These are phyloP conservation scores for Trichocladium antarcticum DNA, from an alignment of 495 filamentous ascomycete genomes.

Conservation along the genomic window DNA sequence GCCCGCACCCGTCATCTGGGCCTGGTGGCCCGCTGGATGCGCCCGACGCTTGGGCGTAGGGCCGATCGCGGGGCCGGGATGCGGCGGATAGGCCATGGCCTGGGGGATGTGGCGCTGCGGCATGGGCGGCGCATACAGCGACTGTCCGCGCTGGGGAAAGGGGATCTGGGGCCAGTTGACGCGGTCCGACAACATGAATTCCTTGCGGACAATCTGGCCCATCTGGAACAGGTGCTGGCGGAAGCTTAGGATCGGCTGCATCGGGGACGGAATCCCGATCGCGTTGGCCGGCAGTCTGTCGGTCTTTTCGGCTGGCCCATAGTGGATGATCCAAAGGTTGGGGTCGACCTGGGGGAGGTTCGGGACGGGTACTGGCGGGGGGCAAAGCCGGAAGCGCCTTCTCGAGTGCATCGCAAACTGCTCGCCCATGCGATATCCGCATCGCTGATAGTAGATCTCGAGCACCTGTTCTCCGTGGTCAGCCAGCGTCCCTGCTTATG, in stretches of 20 bases:
- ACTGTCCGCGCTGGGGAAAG: conserved; percentile 45
- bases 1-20: conserved; percentile 20
- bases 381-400: conserved; percentile 71
- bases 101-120: conserved; percentile 35
- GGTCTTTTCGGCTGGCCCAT: conserved; percentile 57
- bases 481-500: conserved; percentile 1
- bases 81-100: conserved; percentile 43
- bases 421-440: conserved; percentile 64
- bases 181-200: conserved; percentile 86
- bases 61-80: conserved; percentile 27
- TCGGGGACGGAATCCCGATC: conserved; percentile 47
- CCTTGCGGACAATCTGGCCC: conserved; percentile 76
- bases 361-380: conserved; percentile 47
- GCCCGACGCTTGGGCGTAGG: conserved; percentile 38
- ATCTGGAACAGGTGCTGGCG: conserved; percentile 60
- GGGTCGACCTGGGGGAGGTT: conserved; percentile 59
- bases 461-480: conserved; percentile 36
- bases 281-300: conserved; percentile 57
- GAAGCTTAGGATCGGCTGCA: conserved; percentile 49
- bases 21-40: conserved; percentile 20
- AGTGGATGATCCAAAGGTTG: conserved; percentile 90
- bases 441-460: conserved; percentile 74
- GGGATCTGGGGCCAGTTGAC: conserved; percentile 79
- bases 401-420: conserved; percentile 60
- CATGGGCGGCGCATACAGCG: conserved; percentile 30